Percentiles rank a stretch among this genome's conserved stretches.
Conservation (phyloP, 495 filamentous ascomycete genomes). For the Daldinia grandis region DNA sequence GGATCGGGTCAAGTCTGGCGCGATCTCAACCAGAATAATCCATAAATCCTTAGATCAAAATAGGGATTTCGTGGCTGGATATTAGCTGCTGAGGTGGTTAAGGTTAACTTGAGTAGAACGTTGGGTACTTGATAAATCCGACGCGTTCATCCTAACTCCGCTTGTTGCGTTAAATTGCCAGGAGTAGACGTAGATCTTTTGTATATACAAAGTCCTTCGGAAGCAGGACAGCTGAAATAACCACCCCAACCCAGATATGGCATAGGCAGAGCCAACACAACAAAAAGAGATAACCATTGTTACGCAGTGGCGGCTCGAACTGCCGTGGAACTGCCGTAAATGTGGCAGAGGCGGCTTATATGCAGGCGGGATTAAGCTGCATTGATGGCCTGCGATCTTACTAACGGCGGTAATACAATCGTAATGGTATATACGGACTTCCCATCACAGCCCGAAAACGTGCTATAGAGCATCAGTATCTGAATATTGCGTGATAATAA, state of each 20-base stretch:
- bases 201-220: neutral
- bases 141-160: neutral
- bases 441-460: neutral
- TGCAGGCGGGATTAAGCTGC: neutral
- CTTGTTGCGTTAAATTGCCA: neutral
- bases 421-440: neutral
- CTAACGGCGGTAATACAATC: neutral
- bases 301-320: neutral
- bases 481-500: too few relatives aligned
- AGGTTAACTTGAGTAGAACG: too few relatives aligned
- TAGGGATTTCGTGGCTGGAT: neutral
- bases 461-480: neutral
- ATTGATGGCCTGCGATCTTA: neutral
- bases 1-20: neutral
- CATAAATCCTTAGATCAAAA: neutral
- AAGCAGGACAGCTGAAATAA: neutral
- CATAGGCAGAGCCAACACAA: neutral
- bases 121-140: too few relatives aligned
- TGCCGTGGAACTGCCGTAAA: neutral
- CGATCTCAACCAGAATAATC: neutral
- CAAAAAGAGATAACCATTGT: neutral
- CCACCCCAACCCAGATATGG: neutral
- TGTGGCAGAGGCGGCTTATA: neutral
- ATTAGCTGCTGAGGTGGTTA: too few relatives aligned
- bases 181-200: neutral